Evolutionary conservation across 768 basidiomycete species (phyloP).

Genomic region (Crassisporium funariophilum): DNA sequence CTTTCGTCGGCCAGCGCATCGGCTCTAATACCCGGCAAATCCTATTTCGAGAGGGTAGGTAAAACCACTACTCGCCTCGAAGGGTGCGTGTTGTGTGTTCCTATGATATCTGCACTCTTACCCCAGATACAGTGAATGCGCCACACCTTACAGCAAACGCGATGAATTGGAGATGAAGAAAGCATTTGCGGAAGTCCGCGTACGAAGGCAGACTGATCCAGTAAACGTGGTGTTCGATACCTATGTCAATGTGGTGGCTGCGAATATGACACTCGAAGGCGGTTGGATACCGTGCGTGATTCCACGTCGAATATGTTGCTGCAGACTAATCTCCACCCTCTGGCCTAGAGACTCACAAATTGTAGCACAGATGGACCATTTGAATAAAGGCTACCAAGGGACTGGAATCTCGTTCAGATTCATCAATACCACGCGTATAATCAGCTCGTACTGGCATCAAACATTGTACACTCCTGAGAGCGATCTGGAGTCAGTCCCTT

Average conservation of each 20-base stretch:
- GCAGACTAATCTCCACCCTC: neutral
- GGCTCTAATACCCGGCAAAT: too few species aligned
- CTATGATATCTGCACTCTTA: too few species aligned
- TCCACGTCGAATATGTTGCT: neutral
- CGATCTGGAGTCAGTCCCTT: constrained; percentile 8
- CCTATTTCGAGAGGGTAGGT: too few species aligned
- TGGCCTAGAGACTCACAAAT: constrained; percentile 36
- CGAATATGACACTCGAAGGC: constrained; percentile 30
- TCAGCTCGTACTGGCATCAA: constrained; percentile 41
- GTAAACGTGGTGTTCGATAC: constrained; percentile 25
- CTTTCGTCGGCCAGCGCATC: too few species aligned
- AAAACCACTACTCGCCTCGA: too few species aligned
- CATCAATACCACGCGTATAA: constrained; percentile 31
- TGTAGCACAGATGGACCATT: constrained; percentile 35
- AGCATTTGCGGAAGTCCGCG: too few species aligned
- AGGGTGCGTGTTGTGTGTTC: too few species aligned
- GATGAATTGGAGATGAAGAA: too few species aligned
- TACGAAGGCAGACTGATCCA: too few species aligned
- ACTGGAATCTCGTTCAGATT: constrained; percentile 39
- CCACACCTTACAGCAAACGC: too few species aligned
- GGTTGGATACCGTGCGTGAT: constrained; percentile 29
- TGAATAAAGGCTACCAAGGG: constrained; percentile 39
- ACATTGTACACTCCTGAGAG: too few species aligned
- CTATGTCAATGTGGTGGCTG: constrained; percentile 38
- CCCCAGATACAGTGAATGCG: too few species aligned